Evolutionary conservation across 2,329 filamentous ascomycete species (phyloP), one percentile per base, ranked within the genome.

Genomic region (Beauveria varroae): DNA sequence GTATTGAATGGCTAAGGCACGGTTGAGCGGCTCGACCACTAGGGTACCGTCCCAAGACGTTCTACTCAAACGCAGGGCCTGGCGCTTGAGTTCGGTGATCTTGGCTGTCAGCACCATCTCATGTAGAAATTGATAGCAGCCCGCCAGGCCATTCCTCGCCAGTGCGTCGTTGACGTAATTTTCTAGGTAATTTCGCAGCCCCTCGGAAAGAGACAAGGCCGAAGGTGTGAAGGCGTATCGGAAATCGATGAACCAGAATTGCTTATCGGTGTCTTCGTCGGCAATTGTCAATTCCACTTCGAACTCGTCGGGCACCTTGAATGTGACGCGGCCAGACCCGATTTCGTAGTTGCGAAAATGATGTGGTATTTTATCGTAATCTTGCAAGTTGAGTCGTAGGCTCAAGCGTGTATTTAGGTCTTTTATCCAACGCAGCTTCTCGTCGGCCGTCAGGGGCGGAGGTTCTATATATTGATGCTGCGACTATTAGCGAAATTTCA

Each of bases 161-260:
- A 99, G 81, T 7, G 84, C 79, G 18, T 83, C 80, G 70, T 99
- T 97, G 41, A 91, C 81, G 64, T 84, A 86, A 20, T 72, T 74
- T 70, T 96, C 91, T 34, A 97, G 75, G 61, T 85, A 83, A 41
- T 79, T 76, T 60, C 88, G 83, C 50, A 96, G 75, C 3, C 78
- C 77, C 28, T 88, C 84, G 0, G 88, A 80, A 8, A 96, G 69
- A 54, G 79, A 76, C 14, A 73, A 74, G 0, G 89, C 81, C 0
- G 86, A 81, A 1, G 93, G 93, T 9, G 78, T 81, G 71, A 96
- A 99, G 16, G 86, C 77, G 67, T 96, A 92, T 63, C 93, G 86
- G 68, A 98, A 86, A 72, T 98, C 93, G 64, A 98, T 90, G 70
- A 98, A 96, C 81, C 89, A 97, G 70, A 96, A 96, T 68, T 96